Evolutionary conservation across 2,329 filamentous ascomycete genomes (phyloP), one percentile per base, ranked within the genome.

Genomic region (Fusarium gaditjirri): DNA sequence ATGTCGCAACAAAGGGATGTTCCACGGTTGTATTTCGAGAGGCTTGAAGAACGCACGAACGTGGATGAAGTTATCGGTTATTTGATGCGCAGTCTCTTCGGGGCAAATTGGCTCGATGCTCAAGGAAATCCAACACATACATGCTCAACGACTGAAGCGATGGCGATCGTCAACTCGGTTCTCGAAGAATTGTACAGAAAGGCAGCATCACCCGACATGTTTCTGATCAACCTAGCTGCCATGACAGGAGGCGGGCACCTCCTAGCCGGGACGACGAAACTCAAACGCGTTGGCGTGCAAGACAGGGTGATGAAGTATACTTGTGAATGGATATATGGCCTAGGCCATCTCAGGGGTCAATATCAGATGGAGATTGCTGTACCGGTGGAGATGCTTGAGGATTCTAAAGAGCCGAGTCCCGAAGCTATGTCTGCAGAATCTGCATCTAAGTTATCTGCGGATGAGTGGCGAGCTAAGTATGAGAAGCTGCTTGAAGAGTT

Each of bases 181-280:
- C 81, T 90, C 29, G 84, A 86, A 59, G 85, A 85, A 58, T 83
- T 90, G 66, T 83, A 86, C 66, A 83, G 82, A 42, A 83, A 85
- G 47, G 86, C 88, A 1, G 79, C 82, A 2, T 86, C 84, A 16
- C 84, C 86, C 9, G 85, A 90, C 75, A 83, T 85, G 0, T 90
- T 91, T 71, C 80, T 91, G 17, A 86, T 90, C 71, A 91, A 90
- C 74, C 78, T 91, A 10, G 85, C 88, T 0, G 88, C 87, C 8
- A 81, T 91, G 16, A 85, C 85, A 1, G 89, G 89, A 13, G 86
- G 86, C 7, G 84, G 81, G 53, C 78, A 86, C 33, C 81, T 91
- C 53, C 84, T 87, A 80, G 81, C 82, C 17, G 79, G 80, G 10
- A 78, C 81, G 25, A 81, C 80, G 27, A 76, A 82, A 49, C 81